These are phyloP conservation scores for Cordyceps javanica DNA, from an alignment of 2,329 filamentous ascomycete species.

Conservation along the genomic window DNA sequence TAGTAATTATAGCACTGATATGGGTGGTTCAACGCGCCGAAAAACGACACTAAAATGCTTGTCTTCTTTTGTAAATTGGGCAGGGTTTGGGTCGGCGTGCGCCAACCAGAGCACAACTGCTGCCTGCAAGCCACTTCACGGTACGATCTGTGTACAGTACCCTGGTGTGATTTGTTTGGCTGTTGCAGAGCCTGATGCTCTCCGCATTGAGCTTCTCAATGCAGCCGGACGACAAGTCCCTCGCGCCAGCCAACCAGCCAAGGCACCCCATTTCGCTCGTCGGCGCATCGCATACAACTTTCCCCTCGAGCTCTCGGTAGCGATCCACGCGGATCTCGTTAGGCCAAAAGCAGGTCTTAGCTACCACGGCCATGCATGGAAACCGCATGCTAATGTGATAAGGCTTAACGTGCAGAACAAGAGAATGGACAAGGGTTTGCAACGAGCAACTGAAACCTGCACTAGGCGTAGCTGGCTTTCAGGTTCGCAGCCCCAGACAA, in stretches of 20 bases:
- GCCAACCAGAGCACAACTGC: not conserved
- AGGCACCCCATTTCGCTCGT: not conserved
- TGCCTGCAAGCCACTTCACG: not conserved
- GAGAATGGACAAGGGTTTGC: no score
- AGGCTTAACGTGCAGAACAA: no score
- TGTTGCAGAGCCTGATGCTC: not conserved
- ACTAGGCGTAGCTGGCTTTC: not conserved
- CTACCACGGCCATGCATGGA: no score
- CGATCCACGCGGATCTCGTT: not conserved
- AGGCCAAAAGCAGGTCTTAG: not conserved
- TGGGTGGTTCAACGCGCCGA: not conserved
- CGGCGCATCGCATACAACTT: not conserved
- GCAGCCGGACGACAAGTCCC: not conserved
- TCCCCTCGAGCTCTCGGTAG: no score
- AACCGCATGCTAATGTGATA: no score
- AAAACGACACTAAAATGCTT: not conserved
- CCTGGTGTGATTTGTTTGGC: not conserved
- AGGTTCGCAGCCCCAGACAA: no score
- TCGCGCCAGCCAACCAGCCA: not conserved
- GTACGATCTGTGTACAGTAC: constrained; percentile 4
- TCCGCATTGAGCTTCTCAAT: not conserved
- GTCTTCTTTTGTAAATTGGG: not conserved
- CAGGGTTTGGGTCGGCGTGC: not conserved
- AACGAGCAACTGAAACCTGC: not conserved
- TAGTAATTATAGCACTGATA: not conserved